Evolutionary conservation across 129 eudicot species (phyloP), one percentile per base, ranked within the genome.

Genomic region (Logfia minima): DNA sequence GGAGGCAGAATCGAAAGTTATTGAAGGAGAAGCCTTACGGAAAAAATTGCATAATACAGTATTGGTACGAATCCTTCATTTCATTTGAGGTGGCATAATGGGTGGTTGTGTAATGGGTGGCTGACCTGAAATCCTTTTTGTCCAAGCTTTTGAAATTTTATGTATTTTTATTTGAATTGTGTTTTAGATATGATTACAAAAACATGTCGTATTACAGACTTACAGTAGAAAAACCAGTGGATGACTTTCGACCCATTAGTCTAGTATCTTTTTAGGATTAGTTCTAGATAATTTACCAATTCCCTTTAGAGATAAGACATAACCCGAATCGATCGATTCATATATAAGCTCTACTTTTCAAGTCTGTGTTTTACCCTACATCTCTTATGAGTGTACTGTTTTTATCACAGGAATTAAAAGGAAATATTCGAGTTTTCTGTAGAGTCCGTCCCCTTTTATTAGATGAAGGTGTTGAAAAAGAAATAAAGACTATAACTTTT

Each of bases 341-440:
- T 21, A 5, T 22, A 5, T 21, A 35, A 37, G 28, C 52, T 45
- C 17, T 48, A 75, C 48, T 75, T 69, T 34, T 1, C 9, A 60
- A 48, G 66, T 24, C 8, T 72, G 58, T 29, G 35, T 21, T 24
- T 1, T 48, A 70, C 28, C 19, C 48, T 77, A 26, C 70, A 18
- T 17, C 58, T 81, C 52, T 76, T 51, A 78, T 45, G 31, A 67
- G 62, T 31, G 3, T 69, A 64, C 9, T 64, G 18, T 28, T 71
- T 66, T 35, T 29, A 16, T 10, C 56, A 14, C 91, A 95, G 99
- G 99, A 95, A 82, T 66, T 95, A 59, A 95, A 95, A 87, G 99
- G 99, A 66, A 95, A 89, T 74, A 95, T 95, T 28, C 84, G 99
- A 65, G 99, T 95, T 21, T 95, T 95, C 81, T 95, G 99, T 75